Conservation (phyloP, 2,329 filamentous ascomycete genomes). For the Fusarium heterosporum region DNA sequence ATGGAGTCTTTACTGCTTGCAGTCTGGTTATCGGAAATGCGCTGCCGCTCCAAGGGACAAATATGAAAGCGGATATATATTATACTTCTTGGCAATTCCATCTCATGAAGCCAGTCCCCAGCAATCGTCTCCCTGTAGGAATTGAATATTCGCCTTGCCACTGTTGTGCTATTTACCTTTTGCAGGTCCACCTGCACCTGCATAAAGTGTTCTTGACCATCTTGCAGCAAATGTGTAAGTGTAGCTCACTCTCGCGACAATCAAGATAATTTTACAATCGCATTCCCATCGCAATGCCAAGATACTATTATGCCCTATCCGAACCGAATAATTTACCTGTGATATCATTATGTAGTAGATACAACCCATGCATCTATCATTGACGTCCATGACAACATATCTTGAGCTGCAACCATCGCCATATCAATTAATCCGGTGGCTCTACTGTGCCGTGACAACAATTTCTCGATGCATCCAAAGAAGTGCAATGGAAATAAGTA, state of each 20-base stretch:
- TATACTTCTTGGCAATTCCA: slow-evolving; percentile 7
- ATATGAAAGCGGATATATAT: neutral
- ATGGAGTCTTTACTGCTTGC: slow-evolving; percentile 2
- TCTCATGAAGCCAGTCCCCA: neutral
- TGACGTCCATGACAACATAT: neutral
- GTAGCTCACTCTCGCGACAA: neutral
- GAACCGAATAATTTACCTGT: neutral
- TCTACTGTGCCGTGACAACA: neutral
- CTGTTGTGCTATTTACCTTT: neutral
- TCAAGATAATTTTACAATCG: neutral
- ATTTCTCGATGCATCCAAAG: neutral
- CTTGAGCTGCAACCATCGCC: too few relatives aligned
- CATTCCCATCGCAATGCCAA: neutral
- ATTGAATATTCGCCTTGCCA: neutral
- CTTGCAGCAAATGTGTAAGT: neutral
- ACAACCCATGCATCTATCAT: neutral
- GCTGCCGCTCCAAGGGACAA: neutral
- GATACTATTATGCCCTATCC: neutral
- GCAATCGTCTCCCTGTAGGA: neutral
- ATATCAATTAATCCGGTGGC: neutral
- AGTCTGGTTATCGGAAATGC: neutral
- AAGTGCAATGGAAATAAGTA: neutral
- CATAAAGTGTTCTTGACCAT: neutral
- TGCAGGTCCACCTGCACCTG: neutral
- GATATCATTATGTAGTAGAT: neutral